These are phyloP conservation scores for Trichophyton simii DNA, from an alignment of 2,329 filamentous ascomycete genomes.

Conservation along the genomic window DNA sequence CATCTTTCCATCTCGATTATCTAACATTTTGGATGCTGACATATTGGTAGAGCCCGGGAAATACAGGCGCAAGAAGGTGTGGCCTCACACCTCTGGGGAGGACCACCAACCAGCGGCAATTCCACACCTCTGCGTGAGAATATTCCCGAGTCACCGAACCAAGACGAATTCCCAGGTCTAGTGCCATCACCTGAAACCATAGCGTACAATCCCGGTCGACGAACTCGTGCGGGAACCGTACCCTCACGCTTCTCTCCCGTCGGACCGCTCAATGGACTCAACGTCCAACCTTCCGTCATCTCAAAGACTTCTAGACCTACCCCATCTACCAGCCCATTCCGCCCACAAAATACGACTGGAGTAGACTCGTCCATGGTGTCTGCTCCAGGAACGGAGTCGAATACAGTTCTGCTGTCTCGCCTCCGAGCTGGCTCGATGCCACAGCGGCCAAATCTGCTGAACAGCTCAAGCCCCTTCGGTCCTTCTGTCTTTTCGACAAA, in stretches of 20 bases:
- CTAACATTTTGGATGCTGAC: background rate
- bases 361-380: slow-evolving; percentile 30
- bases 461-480: slow-evolving; percentile 58
- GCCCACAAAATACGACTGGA: slow-evolving; percentile 42
- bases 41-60: slow-evolving; percentile 61
- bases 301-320: slow-evolving; percentile 74
- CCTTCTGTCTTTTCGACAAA: slow-evolving; percentile 77
- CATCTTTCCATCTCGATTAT: slow-evolving; percentile 4
- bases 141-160: slow-evolving; percentile 87
- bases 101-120: slow-evolving; percentile 89
- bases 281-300: slow-evolving; percentile 46
- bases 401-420: slow-evolving; percentile 67
- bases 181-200: slow-evolving; percentile 55
- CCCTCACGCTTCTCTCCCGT: slow-evolving; percentile 84
- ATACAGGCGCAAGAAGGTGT: slow-evolving; percentile 95
- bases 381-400: slow-evolving; percentile 39
- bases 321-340: slow-evolving; percentile 77
- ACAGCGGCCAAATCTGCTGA: slow-evolving; percentile 60
- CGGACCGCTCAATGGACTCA: slow-evolving; percentile 46
- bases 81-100: slow-evolving; percentile 70
- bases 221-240: slow-evolving; percentile 87
- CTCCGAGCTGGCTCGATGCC: slow-evolving; percentile 90
- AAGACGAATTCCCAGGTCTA: slow-evolving; percentile 87
- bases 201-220: slow-evolving; percentile 54
- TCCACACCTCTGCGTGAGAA: slow-evolving; percentile 93